Percentiles rank a stretch among this genome's conserved stretches.
Conservation (phyloP, 1,284 basidiomycete genomes). For the Malassezia globosa region DNA sequence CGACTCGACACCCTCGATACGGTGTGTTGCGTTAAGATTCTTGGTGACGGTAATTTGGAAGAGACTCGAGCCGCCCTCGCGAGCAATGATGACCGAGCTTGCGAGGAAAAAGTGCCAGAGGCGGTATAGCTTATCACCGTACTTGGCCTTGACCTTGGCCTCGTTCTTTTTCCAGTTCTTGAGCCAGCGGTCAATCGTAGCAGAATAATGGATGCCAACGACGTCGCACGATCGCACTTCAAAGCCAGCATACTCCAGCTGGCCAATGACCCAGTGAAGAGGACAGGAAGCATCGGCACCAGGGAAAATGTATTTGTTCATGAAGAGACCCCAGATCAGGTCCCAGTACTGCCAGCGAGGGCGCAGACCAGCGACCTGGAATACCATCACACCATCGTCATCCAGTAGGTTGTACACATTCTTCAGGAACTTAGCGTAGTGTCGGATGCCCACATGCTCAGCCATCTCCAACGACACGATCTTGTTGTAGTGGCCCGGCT, state of each 20-base stretch:
- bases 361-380: constrained; percentile 91
- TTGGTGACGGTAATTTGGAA: constrained; percentile 72
- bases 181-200: constrained; percentile 61
- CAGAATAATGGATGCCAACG: constrained; percentile 65
- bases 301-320: constrained; percentile 63
- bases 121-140: constrained; percentile 61
- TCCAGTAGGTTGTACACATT: constrained; percentile 88
- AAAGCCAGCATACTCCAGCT: constrained; percentile 76
- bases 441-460: constrained; percentile 80
- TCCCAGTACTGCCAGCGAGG: constrained; percentile 96
- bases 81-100: constrained; percentile 37
- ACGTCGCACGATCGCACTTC: constrained; percentile 95
- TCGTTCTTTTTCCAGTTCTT: constrained; percentile 52
- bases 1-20: constrained; percentile 51
- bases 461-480: constrained; percentile 98
- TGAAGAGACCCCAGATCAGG: constrained; percentile 66
- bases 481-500: constrained; percentile 71
- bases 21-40: constrained; percentile 73
- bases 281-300: constrained; percentile 76
- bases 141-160: constrained; percentile 73
- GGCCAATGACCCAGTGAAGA: constrained; percentile 80
- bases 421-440: constrained; percentile 75
- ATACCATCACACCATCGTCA: constrained; percentile 85
- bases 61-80: constrained; percentile 43
- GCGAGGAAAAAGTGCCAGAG: constrained; percentile 47